Percentiles rank a stretch among this genome's conserved stretches.
phyloP scores from a whole-genome alignment of 768 basidiomycete species.

The Ephemerocybe angulata region DNA sequence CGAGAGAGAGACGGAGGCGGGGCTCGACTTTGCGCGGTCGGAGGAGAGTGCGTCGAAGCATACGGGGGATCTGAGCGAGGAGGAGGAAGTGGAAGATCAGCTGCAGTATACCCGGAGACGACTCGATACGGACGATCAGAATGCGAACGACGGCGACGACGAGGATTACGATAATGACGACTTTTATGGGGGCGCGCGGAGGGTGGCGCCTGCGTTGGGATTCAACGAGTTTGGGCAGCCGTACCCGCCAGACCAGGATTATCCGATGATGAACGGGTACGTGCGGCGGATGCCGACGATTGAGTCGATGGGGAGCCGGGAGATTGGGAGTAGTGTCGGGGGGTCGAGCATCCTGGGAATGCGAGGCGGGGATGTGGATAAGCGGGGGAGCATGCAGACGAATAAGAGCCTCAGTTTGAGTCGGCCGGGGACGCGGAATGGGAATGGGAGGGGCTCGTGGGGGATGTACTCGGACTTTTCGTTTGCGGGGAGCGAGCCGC shows the following conservation, averaged over 20 bases:
- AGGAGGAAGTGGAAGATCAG: background rate
- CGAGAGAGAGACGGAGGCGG: slow-evolving; percentile 50
- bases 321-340: slow-evolving; percentile 36
- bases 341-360: slow-evolving; percentile 16
- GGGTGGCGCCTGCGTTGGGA: slow-evolving; percentile 27
- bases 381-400: slow-evolving; percentile 12
- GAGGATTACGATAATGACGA: slow-evolving; percentile 21
- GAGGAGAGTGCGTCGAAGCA: slow-evolving; percentile 20
- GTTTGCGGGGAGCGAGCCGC: slow-evolving; percentile 7
- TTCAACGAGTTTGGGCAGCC: slow-evolving; percentile 49
- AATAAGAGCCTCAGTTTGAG: slow-evolving; percentile 20
- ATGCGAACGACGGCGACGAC: slow-evolving; percentile 6
- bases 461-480: slow-evolving; percentile 21
- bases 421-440: slow-evolving; percentile 39
- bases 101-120: slow-evolving; percentile 1
- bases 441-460: slow-evolving; percentile 15
- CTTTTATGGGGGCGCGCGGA: slow-evolving; percentile 24
- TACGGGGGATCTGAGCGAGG: slow-evolving; percentile 3
- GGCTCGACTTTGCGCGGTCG: slow-evolving; percentile 33
- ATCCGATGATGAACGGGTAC: slow-evolving; percentile 59
- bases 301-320: slow-evolving; percentile 69
- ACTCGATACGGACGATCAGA: background rate
- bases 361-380: slow-evolving; percentile 18
- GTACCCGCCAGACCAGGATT: slow-evolving; percentile 46
- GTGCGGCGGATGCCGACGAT: slow-evolving; percentile 80